Conservation (phyloP, 805 yeast species). For the Ogataea paraovalis region DNA sequence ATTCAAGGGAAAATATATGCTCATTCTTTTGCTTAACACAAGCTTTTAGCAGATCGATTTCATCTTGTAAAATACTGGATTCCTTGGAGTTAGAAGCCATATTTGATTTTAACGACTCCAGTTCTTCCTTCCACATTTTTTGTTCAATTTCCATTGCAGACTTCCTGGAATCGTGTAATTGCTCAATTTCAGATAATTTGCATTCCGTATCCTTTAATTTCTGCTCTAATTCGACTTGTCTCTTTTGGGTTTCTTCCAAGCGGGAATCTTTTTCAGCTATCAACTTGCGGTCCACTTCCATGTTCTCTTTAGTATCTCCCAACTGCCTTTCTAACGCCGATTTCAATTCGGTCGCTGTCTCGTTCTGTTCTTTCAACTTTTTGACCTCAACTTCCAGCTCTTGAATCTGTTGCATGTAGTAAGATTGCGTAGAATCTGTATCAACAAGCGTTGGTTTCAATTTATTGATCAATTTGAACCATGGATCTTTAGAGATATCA, state of each 20-base stretch:
- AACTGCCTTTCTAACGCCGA: constrained; percentile 38
- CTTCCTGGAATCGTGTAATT: constrained; percentile 9
- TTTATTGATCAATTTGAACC: constrained; percentile 72
- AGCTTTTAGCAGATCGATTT: constrained; percentile 28
- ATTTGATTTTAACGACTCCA: constrained; percentile 18
- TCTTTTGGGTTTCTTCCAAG: constrained; percentile 11
- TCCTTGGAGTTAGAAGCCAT: constrained; percentile 9
- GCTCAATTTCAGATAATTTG: constrained; percentile 8
- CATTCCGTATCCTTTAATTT: constrained; percentile 6
- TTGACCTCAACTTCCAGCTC: constrained; percentile 55
- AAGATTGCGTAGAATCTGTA: constrained; percentile 27
- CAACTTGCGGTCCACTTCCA: constrained; percentile 28
- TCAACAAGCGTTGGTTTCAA: constrained; percentile 67
- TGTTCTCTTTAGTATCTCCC: constrained; percentile 27
- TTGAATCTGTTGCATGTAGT: constrained; percentile 56
- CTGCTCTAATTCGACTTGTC: constrained; percentile 12
- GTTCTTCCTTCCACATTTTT: constrained; percentile 13
- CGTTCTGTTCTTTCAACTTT: constrained; percentile 36
- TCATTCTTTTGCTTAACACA: constrained; percentile 31
- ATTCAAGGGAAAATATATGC: constrained; percentile 30
- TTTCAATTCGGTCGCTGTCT: constrained; percentile 35
- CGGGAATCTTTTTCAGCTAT: constrained; percentile 27
- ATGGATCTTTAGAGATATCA: constrained; percentile 52
- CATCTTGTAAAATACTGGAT: constrained; percentile 21
- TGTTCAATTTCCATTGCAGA: constrained; percentile 7